A percentile compares a stretch with the other conserved stretches of the same genome.
Evolutionary conservation across 2,329 filamentous ascomycete species (phyloP).

Genomic region (Fusarium newnesense): DNA sequence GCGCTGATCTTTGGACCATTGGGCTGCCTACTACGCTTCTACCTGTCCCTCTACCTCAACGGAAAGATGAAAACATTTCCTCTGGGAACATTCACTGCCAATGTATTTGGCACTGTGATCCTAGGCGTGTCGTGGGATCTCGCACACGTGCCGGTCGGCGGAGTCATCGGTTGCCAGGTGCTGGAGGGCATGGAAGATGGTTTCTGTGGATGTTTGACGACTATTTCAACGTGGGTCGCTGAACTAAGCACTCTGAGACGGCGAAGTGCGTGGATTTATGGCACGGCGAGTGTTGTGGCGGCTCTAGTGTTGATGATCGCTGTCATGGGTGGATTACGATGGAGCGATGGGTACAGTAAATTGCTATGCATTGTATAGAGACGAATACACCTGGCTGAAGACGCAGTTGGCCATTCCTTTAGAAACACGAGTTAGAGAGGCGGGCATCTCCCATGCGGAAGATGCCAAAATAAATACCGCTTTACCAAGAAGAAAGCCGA

Average conservation of each 20-base stretch:
- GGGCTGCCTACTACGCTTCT: constrained; percentile 81
- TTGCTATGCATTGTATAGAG: constrained; percentile 30
- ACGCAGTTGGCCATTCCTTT: background rate
- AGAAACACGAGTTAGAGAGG: background rate
- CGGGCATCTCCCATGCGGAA: background rate
- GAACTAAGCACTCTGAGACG: constrained; percentile 66
- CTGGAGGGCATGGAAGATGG: constrained; percentile 74
- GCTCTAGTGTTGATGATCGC: constrained; percentile 70
- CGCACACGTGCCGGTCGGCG: constrained; percentile 71
- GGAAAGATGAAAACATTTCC: constrained; percentile 74
- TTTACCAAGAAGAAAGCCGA: no score
- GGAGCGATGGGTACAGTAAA: constrained; percentile 68
- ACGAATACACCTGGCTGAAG: background rate
- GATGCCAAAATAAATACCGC: background rate
- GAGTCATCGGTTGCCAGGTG: constrained; percentile 72
- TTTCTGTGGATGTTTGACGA: constrained; percentile 74
- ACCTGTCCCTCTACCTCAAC: constrained; percentile 78
- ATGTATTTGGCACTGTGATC: constrained; percentile 79
- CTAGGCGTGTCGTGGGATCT: constrained; percentile 83
- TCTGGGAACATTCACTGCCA: constrained; percentile 85
- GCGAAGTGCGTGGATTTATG: constrained; percentile 74
- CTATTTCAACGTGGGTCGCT: constrained; percentile 73
- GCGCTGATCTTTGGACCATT: constrained; percentile 84
- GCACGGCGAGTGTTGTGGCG: constrained; percentile 66
- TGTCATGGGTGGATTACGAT: constrained; percentile 80